Evolutionary conservation across 257 asterid genomes (phyloP).

Genomic region (Nicotiana attenuata): DNA sequence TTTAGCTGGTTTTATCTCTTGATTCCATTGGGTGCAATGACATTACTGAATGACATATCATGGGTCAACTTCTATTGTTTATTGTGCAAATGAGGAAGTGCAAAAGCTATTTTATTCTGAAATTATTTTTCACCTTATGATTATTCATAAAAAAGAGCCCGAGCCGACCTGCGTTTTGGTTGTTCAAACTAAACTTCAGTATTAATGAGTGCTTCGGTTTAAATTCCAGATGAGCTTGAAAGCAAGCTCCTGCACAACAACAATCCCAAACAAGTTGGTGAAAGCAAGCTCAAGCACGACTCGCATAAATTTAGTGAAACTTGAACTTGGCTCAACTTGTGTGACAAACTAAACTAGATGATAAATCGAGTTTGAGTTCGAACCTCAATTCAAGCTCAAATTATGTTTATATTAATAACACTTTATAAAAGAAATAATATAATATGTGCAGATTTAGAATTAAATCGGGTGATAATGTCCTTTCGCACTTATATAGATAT

Average conservation of each 20-base stretch:
- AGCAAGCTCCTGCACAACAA: background rate
- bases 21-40: background rate
- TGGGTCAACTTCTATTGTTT: background rate
- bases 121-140: background rate
- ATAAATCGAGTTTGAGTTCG: background rate
- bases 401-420: background rate
- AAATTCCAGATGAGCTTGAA: background rate
- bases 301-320: background rate
- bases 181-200: background rate
- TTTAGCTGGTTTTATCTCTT: background rate
- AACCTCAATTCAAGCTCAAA: background rate
- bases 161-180: background rate
- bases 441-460: background rate
- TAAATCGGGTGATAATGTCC: background rate
- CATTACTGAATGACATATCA: background rate
- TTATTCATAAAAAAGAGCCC: background rate
- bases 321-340: slow-evolving; percentile 4
- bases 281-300: background rate
- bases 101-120: background rate
- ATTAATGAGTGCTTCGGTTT: background rate
- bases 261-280: background rate
- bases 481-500: background rate
- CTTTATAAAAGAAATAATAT: background rate
- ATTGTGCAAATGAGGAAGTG: background rate
- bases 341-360: background rate